A percentile compares a stretch with the other conserved stretches of the same genome.
Conservation (phyloP, 257 asterid species). For the Plantago major region DNA sequence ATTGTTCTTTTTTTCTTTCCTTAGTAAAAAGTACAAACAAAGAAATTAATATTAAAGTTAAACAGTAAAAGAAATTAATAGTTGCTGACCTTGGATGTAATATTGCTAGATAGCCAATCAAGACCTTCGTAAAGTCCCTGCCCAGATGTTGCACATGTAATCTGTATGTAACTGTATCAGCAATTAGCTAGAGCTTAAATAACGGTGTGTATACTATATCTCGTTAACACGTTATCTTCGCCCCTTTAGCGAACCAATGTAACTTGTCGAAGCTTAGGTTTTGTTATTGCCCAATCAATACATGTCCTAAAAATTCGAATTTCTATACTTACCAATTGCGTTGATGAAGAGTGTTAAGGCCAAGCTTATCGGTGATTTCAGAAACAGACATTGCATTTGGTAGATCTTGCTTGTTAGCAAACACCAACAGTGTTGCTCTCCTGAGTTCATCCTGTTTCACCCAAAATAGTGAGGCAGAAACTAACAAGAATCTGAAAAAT, state of each 20-base stretch:
- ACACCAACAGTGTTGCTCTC: conserved; percentile 33
- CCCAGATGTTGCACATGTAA: conserved; percentile 45
- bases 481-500: background rate
- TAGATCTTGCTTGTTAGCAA: conserved; percentile 48
- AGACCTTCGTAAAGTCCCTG: conserved; percentile 56
- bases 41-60: background rate
- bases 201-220: too few relatives aligned
- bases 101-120: conserved; percentile 42
- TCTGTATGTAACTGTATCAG: conserved; percentile 39
- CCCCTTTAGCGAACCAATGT: background rate
- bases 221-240: too few relatives aligned
- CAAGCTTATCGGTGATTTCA: conserved; percentile 42
- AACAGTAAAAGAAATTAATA: background rate
- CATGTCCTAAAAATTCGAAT: background rate
- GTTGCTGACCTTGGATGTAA: conserved; percentile 32
- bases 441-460: conserved; percentile 36
- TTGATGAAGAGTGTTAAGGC: conserved; percentile 33
- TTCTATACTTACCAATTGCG: conserved; percentile 32
- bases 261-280: background rate
- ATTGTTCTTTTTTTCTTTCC: too few relatives aligned
- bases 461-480: conserved; percentile 3
- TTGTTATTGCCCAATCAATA: background rate
- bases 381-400: conserved; percentile 41
- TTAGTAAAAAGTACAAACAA: background rate
- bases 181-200: background rate